Evolutionary conservation across 345 rosid genomes (phyloP), one percentile per base, ranked within the genome.

Genomic region (Salix purpurea): DNA sequence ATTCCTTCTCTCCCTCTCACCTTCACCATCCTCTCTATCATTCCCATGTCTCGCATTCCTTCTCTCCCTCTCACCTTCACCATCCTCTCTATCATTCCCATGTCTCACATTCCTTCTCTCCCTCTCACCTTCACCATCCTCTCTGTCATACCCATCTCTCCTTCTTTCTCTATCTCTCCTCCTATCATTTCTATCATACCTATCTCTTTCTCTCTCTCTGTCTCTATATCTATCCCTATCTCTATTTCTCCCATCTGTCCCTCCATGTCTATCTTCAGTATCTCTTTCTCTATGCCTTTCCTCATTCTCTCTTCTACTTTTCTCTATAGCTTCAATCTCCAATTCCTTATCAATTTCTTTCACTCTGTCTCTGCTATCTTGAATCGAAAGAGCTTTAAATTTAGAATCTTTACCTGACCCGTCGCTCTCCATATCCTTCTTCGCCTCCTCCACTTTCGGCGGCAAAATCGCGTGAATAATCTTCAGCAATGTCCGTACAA

Each of bases 381-480:
- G 23, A 64, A 73, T 62, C 18, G 69, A 16, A 30, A 73, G 69
- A 73, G 76, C 76, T 44, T 85, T 88, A 78, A 76, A 92, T 86
- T 90, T 37, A n/a, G 85, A 39, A 48, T 84, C 83, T 61, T 80
- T 87, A 21, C 85, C 69, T 10, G 52, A 39, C 4, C 30, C 88
- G 13, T 86, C 91, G 1, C 42, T 21, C 44, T 9, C 71, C 9
- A 13, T 23, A 15, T 83, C 89, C 69, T 71, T 81, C 19, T 62
- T 76, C 21, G 54, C 67, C 5, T 73, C 88, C 80, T 85, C 86
- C 2, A 84, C 78, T 62, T 87, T 85, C 14, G 89, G 74, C 32
- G 99, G 97, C 65, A 91, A 86, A 76, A 95, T 93, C 58, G 90
- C 98, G 74, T 91, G 99, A 77, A 95, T 95, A 21, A 90, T 89